Evolutionary conservation across 2,329 filamentous ascomycete species (phyloP), one percentile per base, ranked within the genome.

Genomic region (Ilyonectria mors-panacis): DNA sequence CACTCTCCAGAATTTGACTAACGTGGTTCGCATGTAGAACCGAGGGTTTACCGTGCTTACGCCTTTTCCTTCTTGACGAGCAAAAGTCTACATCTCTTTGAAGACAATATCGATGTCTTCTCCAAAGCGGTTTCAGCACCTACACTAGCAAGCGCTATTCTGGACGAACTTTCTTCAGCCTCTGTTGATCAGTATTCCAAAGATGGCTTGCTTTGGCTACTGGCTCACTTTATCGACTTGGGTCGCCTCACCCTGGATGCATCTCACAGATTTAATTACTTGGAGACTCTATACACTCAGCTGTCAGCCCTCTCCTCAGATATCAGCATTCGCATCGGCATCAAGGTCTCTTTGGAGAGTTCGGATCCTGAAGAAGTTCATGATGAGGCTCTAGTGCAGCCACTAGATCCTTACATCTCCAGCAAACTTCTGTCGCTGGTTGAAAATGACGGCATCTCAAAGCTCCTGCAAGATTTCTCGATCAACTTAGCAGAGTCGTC

Each of bases 371-470:
- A 67, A 9, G 69, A 76, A 13, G 37, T 51, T n/a, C 55, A 64
- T 23, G 70, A 70, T 6, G 72, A 72, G n/a, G 59, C 60, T n/a
- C 50, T 73, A 9, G 53, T 70, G 33, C 71, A 60, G 48, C 70
- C 77, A 10, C 73, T 90, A 17, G 80, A 86, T 69, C 73, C 84
- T 0, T 92, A 94, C 75, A 80, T 97, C 13, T 86, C 87, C 53
- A 83, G 86, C 0, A 89, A 94, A 72, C 82, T 97, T 2, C 80
- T 87, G 17, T 92, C 91, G 10, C 82, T 97, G 8, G 89, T 97
- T 35, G 91, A 94, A 68, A 89, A 93, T 77, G 87, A 91, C 48
- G 93, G 92, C 44, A 93, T 97, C 60, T 89, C 91, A 0, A 75
- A 75, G 15, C 72, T 81, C 37, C 61, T 82, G 8, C 70, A 68